Base-by-base conservation (phyloP, 495 filamentous ascomycete species). In the Neurospora terricola region DNA sequence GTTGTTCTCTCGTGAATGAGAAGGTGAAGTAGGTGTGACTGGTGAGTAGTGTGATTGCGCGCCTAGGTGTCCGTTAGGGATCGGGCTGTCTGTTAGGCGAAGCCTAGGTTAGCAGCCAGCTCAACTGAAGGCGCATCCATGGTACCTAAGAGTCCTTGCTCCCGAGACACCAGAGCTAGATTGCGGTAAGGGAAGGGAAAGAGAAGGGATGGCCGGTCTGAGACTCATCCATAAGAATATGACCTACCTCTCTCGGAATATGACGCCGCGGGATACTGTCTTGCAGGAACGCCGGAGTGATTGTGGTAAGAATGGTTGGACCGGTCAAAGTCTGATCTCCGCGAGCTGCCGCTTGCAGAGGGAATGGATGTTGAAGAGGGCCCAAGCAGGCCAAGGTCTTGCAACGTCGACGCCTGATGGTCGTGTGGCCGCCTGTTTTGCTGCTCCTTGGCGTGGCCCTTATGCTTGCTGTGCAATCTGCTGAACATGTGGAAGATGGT, bases 201-300 rank as follows among this genome's bases (percentile, higher is more conserved):
- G 62, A 42, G 30, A 70, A 54, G 42, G 39, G 69, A 23, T 54
- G 62, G 54, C 30, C 12, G 27, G 54, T 66, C 54, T 66, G 54
- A 66, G 54, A 66, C 54, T 18, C 54, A 30, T 4, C 54, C 30
- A 8, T 36, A 34, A 66, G 23, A 9, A 66, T 14, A 34, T 66
- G 54, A 80, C 84, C 76, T 83, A 86, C 84, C 81, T 80, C 84
- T 85, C 72, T 86, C 83, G 21, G 83, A 81, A 70, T 82, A 83
- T 62, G 82, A 74, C 23, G 76, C 77, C 40, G 74, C 73, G 36
- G 30, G 73, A 76, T 75, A 80, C 8, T 74, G 76, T 66, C 76
- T 80, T 66, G 75, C 76, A 71, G 78, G 70, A 70, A 43, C 73
- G 38, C 71, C 73, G 16, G 76, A 74, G 76, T 76, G 75, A 72